phyloP scores from a whole-genome alignment of 23 red algal species.

The Porphyridium purpureum region DNA sequence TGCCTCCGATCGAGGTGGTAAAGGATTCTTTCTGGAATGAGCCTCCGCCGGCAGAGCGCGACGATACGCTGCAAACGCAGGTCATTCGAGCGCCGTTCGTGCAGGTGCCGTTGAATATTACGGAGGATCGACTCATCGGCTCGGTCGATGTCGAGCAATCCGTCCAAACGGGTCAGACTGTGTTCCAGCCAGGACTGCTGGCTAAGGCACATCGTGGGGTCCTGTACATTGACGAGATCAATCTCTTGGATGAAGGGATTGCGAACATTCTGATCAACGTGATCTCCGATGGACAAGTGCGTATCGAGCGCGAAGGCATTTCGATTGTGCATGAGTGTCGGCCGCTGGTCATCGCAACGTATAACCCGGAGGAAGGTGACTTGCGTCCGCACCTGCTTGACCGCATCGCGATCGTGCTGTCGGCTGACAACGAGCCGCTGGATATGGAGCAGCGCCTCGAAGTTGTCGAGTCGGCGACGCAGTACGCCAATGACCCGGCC shows the following conservation, averaged over 20 bases:
- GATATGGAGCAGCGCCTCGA: slow-evolving; percentile 59
- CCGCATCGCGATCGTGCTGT: slow-evolving; percentile 70
- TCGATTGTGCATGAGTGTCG: slow-evolving; percentile 51
- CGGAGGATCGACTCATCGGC: slow-evolving; percentile 91
- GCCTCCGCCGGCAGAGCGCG: slow-evolving; percentile 7
- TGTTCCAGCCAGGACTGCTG: slow-evolving; percentile 94
- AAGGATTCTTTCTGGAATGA: slow-evolving; percentile 61
- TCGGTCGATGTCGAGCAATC: slow-evolving; percentile 79
- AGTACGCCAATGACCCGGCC: slow-evolving; percentile 22
- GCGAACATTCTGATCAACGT: slow-evolving; percentile 80
- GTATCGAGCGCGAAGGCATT: slow-evolving; percentile 85
- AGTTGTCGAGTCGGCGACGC: slow-evolving; percentile 51
- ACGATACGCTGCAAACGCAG: not conserved
- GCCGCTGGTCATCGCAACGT: slow-evolving; percentile 90
- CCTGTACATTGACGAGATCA: slow-evolving; percentile 97
- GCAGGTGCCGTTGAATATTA: slow-evolving; percentile 90
- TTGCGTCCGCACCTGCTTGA: slow-evolving; percentile 91
- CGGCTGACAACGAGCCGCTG: slow-evolving; percentile 53
- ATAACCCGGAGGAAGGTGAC: slow-evolving; percentile 90
- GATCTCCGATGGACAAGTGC: slow-evolving; percentile 56
- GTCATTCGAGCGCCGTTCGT: slow-evolving; percentile 87
- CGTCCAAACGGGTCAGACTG: slow-evolving; percentile 43
- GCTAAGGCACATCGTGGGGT: slow-evolving; percentile 88
- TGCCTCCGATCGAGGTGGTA: slow-evolving; percentile 91
- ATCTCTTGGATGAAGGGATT: slow-evolving; percentile 84